Evolutionary conservation across 768 basidiomycete genomes (phyloP).

Genomic region (Sarcodon aspratus): DNA sequence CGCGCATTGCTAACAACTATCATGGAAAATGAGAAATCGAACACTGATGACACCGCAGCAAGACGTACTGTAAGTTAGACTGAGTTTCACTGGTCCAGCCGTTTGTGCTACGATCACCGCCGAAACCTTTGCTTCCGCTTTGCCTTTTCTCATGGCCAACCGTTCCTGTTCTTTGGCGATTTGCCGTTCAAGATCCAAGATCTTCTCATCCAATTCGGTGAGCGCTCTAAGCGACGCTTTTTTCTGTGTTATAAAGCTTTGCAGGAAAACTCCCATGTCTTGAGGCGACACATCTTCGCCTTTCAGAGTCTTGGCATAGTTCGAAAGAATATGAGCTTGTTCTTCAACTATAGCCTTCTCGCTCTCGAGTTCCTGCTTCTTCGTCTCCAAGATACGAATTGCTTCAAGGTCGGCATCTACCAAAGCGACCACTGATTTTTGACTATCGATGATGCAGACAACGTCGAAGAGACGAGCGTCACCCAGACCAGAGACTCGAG

Average conservation of each 20-base stretch:
- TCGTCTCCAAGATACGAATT: slow-evolving; percentile 16
- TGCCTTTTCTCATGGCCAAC: slow-evolving; percentile 19
- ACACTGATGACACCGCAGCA: neutral
- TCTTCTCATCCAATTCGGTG: slow-evolving; percentile 25
- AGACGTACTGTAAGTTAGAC: slow-evolving; percentile 39
- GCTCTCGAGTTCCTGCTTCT: slow-evolving; percentile 23
- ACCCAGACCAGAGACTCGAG: slow-evolving; percentile 36
- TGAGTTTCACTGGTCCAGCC: slow-evolving; percentile 27
- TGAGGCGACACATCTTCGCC: slow-evolving; percentile 29
- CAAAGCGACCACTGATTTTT: neutral
- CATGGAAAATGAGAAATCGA: neutral
- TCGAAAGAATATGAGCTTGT: slow-evolving; percentile 29
- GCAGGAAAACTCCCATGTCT: slow-evolving; percentile 30
- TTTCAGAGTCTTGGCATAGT: slow-evolving; percentile 32
- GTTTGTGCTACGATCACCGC: slow-evolving; percentile 31
- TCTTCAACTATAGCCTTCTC: slow-evolving; percentile 28
- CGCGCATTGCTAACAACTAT: slow-evolving; percentile 38
- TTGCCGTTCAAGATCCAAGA: slow-evolving; percentile 14
- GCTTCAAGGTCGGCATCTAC: no score
- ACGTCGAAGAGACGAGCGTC: slow-evolving; percentile 43
- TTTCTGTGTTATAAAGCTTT: slow-evolving; percentile 27
- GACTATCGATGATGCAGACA: slow-evolving; percentile 28
- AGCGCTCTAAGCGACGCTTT: slow-evolving; percentile 23
- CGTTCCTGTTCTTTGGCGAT: slow-evolving; percentile 1
- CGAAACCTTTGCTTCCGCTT: slow-evolving; percentile 20